A percentile compares a stretch with the other conserved stretches of the same genome.
phyloP scores from a whole-genome alignment of 164 flowering plant species.

The Stephania cephalantha region DNA sequence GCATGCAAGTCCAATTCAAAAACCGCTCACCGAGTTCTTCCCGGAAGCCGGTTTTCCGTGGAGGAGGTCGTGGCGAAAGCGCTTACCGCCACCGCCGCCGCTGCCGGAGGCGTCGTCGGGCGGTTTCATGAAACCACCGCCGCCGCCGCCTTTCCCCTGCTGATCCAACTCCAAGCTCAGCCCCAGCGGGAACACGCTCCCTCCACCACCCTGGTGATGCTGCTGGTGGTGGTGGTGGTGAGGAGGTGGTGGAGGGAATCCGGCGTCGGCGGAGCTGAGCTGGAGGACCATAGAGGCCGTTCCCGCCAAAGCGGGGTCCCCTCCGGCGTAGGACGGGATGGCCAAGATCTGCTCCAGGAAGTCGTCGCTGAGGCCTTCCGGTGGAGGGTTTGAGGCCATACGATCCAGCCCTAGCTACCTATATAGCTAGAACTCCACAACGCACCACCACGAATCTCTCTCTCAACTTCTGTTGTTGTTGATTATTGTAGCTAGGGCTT shows the following conservation, averaged over 20 bases:
- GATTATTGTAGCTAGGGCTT: constrained; percentile 9
- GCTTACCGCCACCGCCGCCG: constrained; percentile 38
- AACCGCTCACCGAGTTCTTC: constrained; percentile 20
- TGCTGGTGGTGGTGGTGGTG: constrained; percentile 27
- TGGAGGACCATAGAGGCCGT: constrained; percentile 14
- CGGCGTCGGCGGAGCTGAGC: constrained; percentile 31
- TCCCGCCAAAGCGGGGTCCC: constrained; percentile 31
- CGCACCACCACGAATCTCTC: no score
- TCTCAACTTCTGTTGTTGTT: background rate
- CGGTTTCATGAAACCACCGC: constrained; percentile 39
- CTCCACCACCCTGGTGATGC: constrained; percentile 6
- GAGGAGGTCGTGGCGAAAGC: constrained; percentile 43
- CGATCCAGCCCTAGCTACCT: no score
- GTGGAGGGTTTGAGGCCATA: constrained; percentile 65
- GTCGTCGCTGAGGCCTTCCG: constrained; percentile 55
- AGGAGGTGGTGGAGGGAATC: constrained; percentile 7
- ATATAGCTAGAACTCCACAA: no score
- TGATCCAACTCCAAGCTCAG: constrained; percentile 49
- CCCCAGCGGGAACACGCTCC: constrained; percentile 58
- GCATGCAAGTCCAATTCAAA: background rate
- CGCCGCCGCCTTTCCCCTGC: constrained; percentile 38
- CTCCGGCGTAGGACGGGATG: constrained; percentile 38
- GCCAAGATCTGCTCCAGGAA: constrained; percentile 79
- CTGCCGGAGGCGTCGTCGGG: constrained; percentile 56
- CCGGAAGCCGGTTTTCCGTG: constrained; percentile 36